Evolutionary conservation across 441 rosid species (phyloP), one percentile per base, ranked within the genome.

Genomic region (Codiaeum variegatum): DNA sequence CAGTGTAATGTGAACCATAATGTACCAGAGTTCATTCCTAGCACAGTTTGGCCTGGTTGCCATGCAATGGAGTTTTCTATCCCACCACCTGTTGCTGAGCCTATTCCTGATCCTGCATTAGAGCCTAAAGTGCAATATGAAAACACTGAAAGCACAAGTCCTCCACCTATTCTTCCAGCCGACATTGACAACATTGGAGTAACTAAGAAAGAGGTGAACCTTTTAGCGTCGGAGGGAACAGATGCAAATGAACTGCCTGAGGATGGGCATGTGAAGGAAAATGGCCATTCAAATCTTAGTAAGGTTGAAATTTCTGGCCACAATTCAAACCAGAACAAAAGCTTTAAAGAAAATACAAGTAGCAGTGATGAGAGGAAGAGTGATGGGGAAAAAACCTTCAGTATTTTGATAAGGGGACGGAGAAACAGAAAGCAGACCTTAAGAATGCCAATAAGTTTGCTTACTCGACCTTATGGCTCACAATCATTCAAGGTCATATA

Each of bases 391-490:
- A 91, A 84, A 83, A 96, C 97, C 24, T 89, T 96, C 80, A 90
- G 97, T 86, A 90, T 96, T 82, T 86, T 90, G 80, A 28, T 96
- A 65, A 89, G 97, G 83, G 97, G 99, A 71, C 91, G 87, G 82
- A 82, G 97, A 82, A 93, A 91, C 83, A 71, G 90, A 79, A 96
- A 90, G 83, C 99, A 93, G 73, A 96, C 92, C 63, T 78, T 96
- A 82, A 89, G 97, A 76, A 88, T 96, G 92, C 99, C 99, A 5
- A 80, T 96, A 51, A 91, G 97, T 84, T 84, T 93, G 82, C 97
- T 96, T 28, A 89, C 78, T 83, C 88, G 94, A 70, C 97, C 99
- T 71, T 88, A 91, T 69, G 93, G 91, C 67, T 91, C 99, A 12
- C 97, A 89, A 75, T 86, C 97, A 49, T 96, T 93, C 80, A 96